Base-by-base conservation (phyloP, 1,139 yeast species). In the Candida pseudoviswanathii region DNA sequence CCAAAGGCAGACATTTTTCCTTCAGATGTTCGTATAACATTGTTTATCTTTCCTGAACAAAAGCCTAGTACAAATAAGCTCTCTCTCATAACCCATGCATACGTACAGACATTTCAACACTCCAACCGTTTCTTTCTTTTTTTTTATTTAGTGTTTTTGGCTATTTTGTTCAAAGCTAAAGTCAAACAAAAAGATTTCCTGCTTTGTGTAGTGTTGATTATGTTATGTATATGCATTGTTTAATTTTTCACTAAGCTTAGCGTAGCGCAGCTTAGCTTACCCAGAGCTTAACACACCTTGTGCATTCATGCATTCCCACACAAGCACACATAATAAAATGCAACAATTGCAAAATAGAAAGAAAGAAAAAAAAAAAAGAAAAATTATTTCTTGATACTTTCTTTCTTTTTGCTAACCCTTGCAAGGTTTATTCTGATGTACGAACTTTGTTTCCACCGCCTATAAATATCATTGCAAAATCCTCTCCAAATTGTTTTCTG, bases 291-390 rank as follows among this genome's bases (percentile, higher is more conserved):
- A 32, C 5, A 32, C 11, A 32, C 9, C 6, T 33, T 33, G 21
- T 34, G 24, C 22, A 33, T 33, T 11, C 22, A n/a, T 34, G 4
- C 38, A 34, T 32, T 10, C n/a, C 34, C 34, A 29, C 9, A 29
- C 9, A 29, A 7, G 9, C 31, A 7, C 11, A 32, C 22, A 33
- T 33, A 33, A 33, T 33, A 24, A 36, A 33, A 36, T 36, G 39
- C 39, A 36, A 36, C 27, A 36, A 36, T 36, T 36, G 39, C 39
- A 36, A 31, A 41, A 41, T 31, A 41, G 34, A 41, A 30, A 22
- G 21, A 41, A 16, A 29, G 25, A 10, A 38, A 16, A 21, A 38
- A 24, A 38, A 38, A 16, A 7, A 38, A 5, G 30, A 5, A 38
- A 29, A 41, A 31, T 26, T 36, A 36, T 36, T 36, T 36, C 39